These are phyloP conservation scores for Ophiostoma sp. DNA, from an alignment of 2,329 filamentous ascomycete species.

Conservation along the genomic window DNA sequence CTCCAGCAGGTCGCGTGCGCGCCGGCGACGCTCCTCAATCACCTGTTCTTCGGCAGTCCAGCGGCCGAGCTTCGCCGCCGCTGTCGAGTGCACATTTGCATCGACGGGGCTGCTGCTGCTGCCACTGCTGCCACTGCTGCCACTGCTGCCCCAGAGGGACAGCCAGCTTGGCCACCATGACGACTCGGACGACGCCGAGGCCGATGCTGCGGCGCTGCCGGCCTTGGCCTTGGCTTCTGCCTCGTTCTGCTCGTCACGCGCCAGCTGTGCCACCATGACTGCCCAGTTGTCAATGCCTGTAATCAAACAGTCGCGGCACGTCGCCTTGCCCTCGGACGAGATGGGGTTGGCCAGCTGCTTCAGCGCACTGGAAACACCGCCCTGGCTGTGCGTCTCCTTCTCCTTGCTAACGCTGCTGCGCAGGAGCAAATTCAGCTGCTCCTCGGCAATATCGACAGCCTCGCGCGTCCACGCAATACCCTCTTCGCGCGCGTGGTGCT, in stretches of 20 bases:
- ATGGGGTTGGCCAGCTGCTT: conserved; percentile 7
- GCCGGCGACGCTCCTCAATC: conserved; percentile 47
- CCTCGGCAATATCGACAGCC: conserved; percentile 73
- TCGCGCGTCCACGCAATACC: conserved; percentile 87
- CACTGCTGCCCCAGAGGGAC: conserved; percentile 37
- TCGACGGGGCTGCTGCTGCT: conserved; percentile 21
- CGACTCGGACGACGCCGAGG: neutral
- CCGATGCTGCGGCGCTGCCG: neutral
- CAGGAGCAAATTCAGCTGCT: conserved; percentile 50
- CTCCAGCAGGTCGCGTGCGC: conserved; percentile 50
- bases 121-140: conserved; percentile 27
- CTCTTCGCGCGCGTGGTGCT: conserved; percentile 49
- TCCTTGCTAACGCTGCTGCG: conserved; percentile 1
- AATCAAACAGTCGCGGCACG: conserved; percentile 71
- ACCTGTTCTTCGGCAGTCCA: conserved; percentile 54
- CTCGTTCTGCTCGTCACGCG: conserved; percentile 41
- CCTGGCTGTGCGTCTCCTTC: conserved; percentile 9
- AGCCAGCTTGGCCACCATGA: conserved; percentile 36
- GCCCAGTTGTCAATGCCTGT: conserved; percentile 78
- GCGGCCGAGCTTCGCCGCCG: conserved; percentile 35
- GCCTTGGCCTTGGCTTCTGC: neutral
- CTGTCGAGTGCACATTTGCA: conserved; percentile 30
- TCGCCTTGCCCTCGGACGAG: conserved; percentile 43
- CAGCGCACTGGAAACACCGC: neutral
- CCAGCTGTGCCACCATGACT: conserved; percentile 67